Conservation (phyloP, 352 stramenopile genomes). For the Phytophthora aleatoria region DNA sequence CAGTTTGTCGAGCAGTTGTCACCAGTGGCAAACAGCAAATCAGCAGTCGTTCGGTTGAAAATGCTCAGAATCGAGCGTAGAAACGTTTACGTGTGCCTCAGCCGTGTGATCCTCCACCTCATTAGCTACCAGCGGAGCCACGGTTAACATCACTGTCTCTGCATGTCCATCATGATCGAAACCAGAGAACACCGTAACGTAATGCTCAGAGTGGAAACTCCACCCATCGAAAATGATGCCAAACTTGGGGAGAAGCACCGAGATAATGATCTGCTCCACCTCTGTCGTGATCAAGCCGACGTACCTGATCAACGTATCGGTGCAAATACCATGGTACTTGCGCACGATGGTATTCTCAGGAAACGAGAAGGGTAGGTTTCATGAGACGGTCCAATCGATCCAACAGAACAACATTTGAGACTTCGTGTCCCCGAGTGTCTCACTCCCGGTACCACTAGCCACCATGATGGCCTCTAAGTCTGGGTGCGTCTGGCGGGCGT, state of each 20-base stretch:
- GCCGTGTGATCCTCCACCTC: background rate
- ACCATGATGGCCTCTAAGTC: conserved; percentile 7
- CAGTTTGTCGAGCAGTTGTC: background rate
- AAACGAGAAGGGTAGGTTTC: conserved; percentile 14
- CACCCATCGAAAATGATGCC: conserved; percentile 1
- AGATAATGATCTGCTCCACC: background rate
- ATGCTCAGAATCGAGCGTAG: conserved; percentile 1
- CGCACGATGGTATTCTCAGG: conserved; percentile 2
- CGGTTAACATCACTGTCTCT: background rate
- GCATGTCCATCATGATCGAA: background rate
- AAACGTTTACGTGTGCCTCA: background rate
- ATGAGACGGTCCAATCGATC: background rate
- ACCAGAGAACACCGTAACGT: background rate
- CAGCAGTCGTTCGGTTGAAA: background rate
- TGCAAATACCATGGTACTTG: conserved; percentile 6
- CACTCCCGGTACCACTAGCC: conserved; percentile 1
- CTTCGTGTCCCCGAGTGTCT: conserved; percentile 3
- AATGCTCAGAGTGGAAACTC: background rate
- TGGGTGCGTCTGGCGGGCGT: conserved; percentile 2
- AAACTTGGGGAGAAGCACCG: background rate
- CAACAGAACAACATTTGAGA: conserved; percentile 10
- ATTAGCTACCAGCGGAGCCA: background rate
- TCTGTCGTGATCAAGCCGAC: background rate
- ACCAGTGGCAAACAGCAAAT: conserved; percentile 2
- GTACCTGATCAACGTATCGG: background rate